Evolutionary conservation across 306 rosid species (phyloP).

Genomic region (Sechiopsis laciniata): DNA sequence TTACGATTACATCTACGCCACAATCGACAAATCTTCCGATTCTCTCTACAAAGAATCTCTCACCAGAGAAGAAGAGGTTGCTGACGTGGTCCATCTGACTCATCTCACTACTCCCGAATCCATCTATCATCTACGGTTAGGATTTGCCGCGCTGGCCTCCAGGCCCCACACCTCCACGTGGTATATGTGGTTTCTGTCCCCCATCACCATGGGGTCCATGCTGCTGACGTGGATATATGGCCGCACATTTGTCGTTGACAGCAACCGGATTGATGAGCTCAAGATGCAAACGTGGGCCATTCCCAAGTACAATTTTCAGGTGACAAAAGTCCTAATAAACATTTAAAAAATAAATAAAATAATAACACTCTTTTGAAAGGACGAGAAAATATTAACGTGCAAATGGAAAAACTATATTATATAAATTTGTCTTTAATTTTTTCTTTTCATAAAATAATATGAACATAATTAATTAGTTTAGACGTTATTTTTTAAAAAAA

Average conservation of each 20-base stretch:
- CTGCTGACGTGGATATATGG: slow-evolving; percentile 25
- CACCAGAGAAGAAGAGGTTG: slow-evolving; percentile 20
- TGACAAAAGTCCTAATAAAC: too few relatives aligned
- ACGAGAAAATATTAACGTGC: too few relatives aligned
- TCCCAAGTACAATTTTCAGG: slow-evolving; percentile 30
- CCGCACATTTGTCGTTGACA: slow-evolving; percentile 26
- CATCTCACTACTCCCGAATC: slow-evolving; percentile 33
- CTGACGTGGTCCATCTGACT: slow-evolving; percentile 35
- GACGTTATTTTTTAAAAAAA: too few relatives aligned
- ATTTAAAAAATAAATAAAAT: too few relatives aligned
- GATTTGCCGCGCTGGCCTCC: slow-evolving; percentile 34
- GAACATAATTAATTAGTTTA: too few relatives aligned
- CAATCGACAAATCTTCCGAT: slow-evolving; percentile 25
- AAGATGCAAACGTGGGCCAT: slow-evolving; percentile 36
- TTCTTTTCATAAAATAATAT: too few relatives aligned
- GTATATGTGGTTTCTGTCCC: slow-evolving; percentile 35
- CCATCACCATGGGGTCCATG: slow-evolving; percentile 29
- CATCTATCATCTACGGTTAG: slow-evolving; percentile 30
- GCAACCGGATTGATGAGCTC: slow-evolving; percentile 14
- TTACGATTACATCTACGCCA: slow-evolving; percentile 33
- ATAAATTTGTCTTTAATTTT: too few relatives aligned
- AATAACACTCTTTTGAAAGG: too few relatives aligned
- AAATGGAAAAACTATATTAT: too few relatives aligned
- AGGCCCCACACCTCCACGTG: slow-evolving; percentile 26
- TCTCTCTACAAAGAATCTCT: slow-evolving; percentile 20